A percentile compares a stretch with the other conserved stretches of the same genome.
phyloP scores from a whole-genome alignment of 2,329 filamentous ascomycete genomes.

The Fusarium buxicola region DNA sequence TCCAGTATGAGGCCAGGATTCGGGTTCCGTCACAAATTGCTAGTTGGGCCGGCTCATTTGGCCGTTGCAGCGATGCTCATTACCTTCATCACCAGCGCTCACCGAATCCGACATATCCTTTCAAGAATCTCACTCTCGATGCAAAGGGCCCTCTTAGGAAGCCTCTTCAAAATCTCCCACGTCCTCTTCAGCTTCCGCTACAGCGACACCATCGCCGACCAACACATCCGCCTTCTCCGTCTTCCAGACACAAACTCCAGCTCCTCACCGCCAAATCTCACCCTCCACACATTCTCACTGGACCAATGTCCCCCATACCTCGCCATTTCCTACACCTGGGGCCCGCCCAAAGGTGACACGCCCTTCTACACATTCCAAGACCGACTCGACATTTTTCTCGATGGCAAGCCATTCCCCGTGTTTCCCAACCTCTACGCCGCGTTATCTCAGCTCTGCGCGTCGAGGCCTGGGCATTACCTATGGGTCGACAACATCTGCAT shows the following conservation, averaged over 20 bases:
- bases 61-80: constrained; percentile 2
- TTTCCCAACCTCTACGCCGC: constrained; percentile 33
- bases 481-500: constrained; percentile 46
- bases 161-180: background rate
- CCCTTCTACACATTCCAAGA: constrained; percentile 8
- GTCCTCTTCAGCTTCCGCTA: constrained; percentile 16
- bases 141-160: background rate
- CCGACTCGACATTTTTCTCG: constrained; percentile 14
- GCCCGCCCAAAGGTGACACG: background rate
- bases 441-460: constrained; percentile 16
- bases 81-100: background rate
- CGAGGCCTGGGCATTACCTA: constrained; percentile 28
- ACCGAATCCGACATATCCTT: background rate
- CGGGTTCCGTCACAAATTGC: background rate
- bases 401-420: constrained; percentile 28
- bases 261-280: constrained; percentile 14
- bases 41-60: background rate
- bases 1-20: constrained; percentile 7
- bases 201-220: constrained; percentile 13
- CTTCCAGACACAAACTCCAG: constrained; percentile 19
- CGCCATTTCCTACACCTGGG: constrained; percentile 46
- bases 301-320: constrained; percentile 32
- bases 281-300: constrained; percentile 32
- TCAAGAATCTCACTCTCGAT: constrained; percentile 1
- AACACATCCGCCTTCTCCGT: constrained; percentile 33